phyloP scores from a whole-genome alignment of 441 rosid genomes.

The Erodium moschatum region DNA sequence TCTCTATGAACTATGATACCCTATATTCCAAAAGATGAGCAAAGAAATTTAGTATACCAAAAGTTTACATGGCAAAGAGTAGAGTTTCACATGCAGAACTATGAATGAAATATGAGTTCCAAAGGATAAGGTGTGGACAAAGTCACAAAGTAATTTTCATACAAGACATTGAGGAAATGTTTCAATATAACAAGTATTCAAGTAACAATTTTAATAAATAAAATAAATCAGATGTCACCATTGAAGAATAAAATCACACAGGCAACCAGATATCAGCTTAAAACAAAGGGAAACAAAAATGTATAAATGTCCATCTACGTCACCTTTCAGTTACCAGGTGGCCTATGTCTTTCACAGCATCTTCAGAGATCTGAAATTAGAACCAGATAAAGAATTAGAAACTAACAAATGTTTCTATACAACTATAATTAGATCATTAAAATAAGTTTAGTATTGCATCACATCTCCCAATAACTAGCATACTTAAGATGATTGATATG shows the following conservation, averaged over 20 bases:
- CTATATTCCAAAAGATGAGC: background rate
- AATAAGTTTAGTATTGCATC: background rate
- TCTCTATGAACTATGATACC: slow-evolving; percentile 1
- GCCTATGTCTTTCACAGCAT: slow-evolving; percentile 67
- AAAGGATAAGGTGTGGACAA: background rate
- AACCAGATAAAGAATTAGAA: slow-evolving; percentile 20
- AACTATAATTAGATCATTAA: background rate
- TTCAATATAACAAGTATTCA: background rate
- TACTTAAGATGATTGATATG: background rate
- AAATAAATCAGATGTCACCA: slow-evolving; percentile 3
- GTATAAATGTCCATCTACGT: slow-evolving; percentile 18
- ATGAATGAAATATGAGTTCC: background rate
- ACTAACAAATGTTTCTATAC: background rate
- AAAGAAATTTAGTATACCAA: background rate
- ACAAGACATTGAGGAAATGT: slow-evolving; percentile 1
- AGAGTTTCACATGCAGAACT: background rate
- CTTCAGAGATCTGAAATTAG: slow-evolving; percentile 66
- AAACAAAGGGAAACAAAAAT: slow-evolving; percentile 11
- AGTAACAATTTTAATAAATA: background rate
- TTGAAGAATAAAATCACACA: background rate
- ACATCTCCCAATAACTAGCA: background rate
- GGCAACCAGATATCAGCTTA: slow-evolving; percentile 8
- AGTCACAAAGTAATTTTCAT: background rate
- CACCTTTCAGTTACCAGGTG: slow-evolving; percentile 70
- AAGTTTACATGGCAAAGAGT: background rate